Evolutionary conservation across 768 basidiomycete genomes (phyloP), one percentile per base, ranked within the genome.

Genomic region (Infundibulicybe gibba): DNA sequence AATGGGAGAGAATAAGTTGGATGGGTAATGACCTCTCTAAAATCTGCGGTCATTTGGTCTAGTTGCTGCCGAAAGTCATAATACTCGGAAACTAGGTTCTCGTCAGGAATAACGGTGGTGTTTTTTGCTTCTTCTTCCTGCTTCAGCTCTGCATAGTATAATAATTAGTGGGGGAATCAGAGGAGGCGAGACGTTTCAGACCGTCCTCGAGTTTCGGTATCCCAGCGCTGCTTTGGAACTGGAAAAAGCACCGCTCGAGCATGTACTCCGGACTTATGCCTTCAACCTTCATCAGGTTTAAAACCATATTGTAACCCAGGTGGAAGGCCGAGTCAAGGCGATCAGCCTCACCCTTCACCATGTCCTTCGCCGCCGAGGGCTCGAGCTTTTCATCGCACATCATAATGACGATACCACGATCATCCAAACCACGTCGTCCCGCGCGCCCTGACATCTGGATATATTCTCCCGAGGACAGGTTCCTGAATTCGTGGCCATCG

Each of bases 401-500:
- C 92, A 99, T 90, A 57, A 99, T 97, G 43, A 99, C 97, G 42
- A 98, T 92, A 45, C 97, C 97, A n/a, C 97, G 83, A 51, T 98
- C 95, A 63, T 99, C 97, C 49, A 98, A 70, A 37, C 97, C 97
- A 68, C 97, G 83, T 57, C 97, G 86, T 52, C 97, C 97, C 2
- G 97, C 97, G 47, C 97, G 90, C 47, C 97, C 97, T 0, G 94
- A 94, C 97, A 99, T 99, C 61, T 99, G 97, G 57, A 98, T 97
- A 64, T 99, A 99, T 76, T 99, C 97, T 48, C 97, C 89, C 0
- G 86, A 89, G 0, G 92, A 92, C 32, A 99, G 73, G 61, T 91
- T 91, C 20, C 97, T 79, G 71, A 97, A 97, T 57, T 94, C 93
- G 38, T 81, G 82, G 0, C 97, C 97, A 63, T 99, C 97, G 57